phyloP scores from a whole-genome alignment of 148 eudicot species.

The Heliamphora exappendiculata region DNA sequence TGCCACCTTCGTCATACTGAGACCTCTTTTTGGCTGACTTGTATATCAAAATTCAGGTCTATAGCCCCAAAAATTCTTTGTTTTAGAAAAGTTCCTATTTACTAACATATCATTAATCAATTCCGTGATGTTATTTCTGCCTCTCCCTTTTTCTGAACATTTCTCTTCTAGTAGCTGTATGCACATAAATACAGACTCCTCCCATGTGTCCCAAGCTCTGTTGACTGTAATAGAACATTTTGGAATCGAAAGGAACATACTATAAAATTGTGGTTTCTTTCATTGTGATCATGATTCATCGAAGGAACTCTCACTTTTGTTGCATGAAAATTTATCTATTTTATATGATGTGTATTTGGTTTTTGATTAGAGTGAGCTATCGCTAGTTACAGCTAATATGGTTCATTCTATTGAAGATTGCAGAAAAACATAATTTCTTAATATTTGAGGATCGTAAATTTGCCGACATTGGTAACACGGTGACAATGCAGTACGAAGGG shows the following conservation, averaged over 20 bases:
- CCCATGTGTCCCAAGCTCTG: not conserved
- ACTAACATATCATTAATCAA: not conserved
- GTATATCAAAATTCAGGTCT: not conserved
- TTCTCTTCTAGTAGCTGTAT: not conserved
- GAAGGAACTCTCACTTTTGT: not conserved
- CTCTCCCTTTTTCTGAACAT: not conserved
- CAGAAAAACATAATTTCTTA: slow-evolving; percentile 86
- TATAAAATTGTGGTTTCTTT: not conserved
- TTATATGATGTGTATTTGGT: not conserved
- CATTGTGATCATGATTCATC: not conserved
- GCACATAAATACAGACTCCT: not conserved
- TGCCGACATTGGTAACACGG: slow-evolving; percentile 98
- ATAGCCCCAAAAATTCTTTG: not conserved
- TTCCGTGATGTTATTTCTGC: not conserved
- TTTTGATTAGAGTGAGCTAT: not conserved
- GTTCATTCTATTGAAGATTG: slow-evolving; percentile 50
- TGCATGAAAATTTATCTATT: not conserved
- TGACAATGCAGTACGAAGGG: slow-evolving; percentile 96
- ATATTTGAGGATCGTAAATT: slow-evolving; percentile 95
- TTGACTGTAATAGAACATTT: not conserved
- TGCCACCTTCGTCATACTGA: too few relatives aligned
- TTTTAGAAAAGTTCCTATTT: not conserved
- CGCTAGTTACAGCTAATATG: not conserved
- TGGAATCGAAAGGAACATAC: not conserved
- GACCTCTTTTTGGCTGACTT: too few relatives aligned